phyloP scores from a whole-genome alignment of 2,329 filamentous ascomycete species.

The Ophioceras dolichostomum region DNA sequence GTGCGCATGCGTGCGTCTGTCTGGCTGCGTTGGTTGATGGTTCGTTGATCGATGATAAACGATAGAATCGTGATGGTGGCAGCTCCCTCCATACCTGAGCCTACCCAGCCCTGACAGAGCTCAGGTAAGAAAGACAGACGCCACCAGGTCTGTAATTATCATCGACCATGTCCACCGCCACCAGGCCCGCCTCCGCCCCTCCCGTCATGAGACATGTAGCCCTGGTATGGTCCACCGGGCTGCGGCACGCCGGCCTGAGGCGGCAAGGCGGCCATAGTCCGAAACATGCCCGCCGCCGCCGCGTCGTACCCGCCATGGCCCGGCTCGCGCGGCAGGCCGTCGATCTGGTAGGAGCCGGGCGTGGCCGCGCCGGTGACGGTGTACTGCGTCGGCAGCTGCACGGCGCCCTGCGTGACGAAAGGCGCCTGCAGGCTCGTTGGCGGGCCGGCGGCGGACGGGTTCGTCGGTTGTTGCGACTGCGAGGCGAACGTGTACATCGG shows the following conservation, averaged over 20 bases:
- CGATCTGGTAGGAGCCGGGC: not conserved
- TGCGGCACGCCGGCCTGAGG: not conserved
- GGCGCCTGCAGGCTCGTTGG: not conserved
- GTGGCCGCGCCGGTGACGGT: not conserved
- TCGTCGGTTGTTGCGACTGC: not conserved
- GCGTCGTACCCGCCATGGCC: not conserved
- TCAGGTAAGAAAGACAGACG: not conserved
- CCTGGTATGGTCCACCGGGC: slow-evolving; percentile 3
- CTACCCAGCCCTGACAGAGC: not conserved
- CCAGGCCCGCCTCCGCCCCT: not conserved
- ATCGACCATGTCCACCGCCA: not conserved
- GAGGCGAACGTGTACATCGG: slow-evolving; percentile 31
- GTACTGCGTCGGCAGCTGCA: not conserved
- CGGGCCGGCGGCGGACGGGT: not conserved
- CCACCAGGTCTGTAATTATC: too few species aligned
- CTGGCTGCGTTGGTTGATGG: too few species aligned
- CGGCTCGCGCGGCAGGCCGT: not conserved
- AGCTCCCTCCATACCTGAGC: not conserved
- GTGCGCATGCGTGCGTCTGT: too few species aligned
- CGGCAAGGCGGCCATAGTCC: not conserved
- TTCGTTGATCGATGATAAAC: too few species aligned
- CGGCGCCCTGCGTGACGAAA: not conserved
- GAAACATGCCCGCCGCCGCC: not conserved
- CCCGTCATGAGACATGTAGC: slow-evolving; percentile 5
- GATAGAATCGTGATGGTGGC: too few species aligned